A percentile compares a stretch with the other conserved stretches of the same genome.
Conservation (phyloP, 495 filamentous ascomycete genomes). For the Darksidea phi region DNA sequence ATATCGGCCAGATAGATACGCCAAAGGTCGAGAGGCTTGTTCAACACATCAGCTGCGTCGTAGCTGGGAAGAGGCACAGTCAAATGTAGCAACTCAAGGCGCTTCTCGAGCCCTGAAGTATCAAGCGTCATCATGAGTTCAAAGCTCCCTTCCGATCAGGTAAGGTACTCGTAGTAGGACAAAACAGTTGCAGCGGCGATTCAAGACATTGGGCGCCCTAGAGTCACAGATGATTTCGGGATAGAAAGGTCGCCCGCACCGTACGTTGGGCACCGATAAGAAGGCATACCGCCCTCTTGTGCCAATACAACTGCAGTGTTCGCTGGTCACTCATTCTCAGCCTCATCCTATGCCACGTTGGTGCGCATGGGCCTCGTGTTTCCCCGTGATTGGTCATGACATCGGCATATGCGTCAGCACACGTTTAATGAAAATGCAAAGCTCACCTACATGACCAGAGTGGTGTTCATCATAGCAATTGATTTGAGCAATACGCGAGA, state of each 20-base stretch:
- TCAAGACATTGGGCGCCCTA: no score
- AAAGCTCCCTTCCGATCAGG: no score
- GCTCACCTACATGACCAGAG: not conserved
- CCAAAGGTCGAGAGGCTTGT: conserved; percentile 23
- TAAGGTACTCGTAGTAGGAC: no score
- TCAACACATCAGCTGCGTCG: conserved; percentile 2
- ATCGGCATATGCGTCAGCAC: not conserved
- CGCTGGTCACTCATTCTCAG: conserved; percentile 4
- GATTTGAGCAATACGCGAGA: not conserved
- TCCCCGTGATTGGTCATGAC: conserved; percentile 1
- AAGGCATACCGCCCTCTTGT: not conserved
- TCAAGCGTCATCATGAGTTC: not conserved
- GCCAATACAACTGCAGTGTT: not conserved
- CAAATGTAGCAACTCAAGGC: conserved; percentile 6
- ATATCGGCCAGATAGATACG: conserved; percentile 23
- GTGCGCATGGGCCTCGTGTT: conserved; percentile 10
- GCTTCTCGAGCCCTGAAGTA: conserved; percentile 7
- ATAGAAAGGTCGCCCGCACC: not conserved
- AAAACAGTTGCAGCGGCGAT: no score
- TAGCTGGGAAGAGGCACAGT: conserved; percentile 8
- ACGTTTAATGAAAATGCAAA: not conserved
- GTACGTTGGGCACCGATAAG: not conserved
- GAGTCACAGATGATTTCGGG: no score
- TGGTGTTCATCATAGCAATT: not conserved
- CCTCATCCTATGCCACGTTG: conserved; percentile 17